Conservation (phyloP, 176 grass and related monocot genomes). For the Cocos nucifera region DNA sequence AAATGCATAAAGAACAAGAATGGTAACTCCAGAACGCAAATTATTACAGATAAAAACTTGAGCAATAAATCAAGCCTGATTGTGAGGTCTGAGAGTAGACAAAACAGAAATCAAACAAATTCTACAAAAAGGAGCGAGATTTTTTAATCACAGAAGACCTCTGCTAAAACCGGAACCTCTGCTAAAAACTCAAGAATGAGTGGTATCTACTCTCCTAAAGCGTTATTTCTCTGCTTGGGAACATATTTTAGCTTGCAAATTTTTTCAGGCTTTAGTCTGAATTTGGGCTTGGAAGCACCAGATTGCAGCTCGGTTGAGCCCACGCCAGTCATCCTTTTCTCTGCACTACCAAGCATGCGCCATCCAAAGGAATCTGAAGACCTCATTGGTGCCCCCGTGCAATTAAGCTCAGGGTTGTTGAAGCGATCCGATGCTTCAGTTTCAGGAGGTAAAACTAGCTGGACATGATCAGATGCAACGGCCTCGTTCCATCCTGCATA, state of each 20-base stretch:
- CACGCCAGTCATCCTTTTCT: constrained; percentile 1
- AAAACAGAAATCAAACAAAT: too few species aligned
- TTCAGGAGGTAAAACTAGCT: constrained; percentile 43
- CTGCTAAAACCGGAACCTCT: constrained; percentile 24
- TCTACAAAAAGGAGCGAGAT: too few species aligned
- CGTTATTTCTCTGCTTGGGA: constrained; percentile 8
- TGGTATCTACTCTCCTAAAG: not conserved
- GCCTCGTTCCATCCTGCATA: constrained; percentile 70
- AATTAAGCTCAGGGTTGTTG: not conserved
- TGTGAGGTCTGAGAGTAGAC: too few species aligned
- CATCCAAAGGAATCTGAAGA: not conserved
- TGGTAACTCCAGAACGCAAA: too few species aligned
- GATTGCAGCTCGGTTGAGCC: not conserved
- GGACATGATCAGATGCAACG: constrained; percentile 51
- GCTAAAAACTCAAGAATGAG: not conserved
- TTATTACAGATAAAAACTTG: too few species aligned
- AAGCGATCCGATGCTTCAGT: constrained; percentile 9
- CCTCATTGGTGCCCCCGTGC: not conserved
- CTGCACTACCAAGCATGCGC: constrained; percentile 1
- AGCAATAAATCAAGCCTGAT: too few species aligned
- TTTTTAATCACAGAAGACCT: constrained; percentile 17
- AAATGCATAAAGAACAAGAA: too few species aligned
- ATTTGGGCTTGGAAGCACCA: constrained; percentile 7
- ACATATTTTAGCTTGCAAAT: constrained; percentile 19
- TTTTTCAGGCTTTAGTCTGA: constrained; percentile 14